phyloP scores from a whole-genome alignment of 106 monocot species.

The Apostasia ramifera region DNA sequence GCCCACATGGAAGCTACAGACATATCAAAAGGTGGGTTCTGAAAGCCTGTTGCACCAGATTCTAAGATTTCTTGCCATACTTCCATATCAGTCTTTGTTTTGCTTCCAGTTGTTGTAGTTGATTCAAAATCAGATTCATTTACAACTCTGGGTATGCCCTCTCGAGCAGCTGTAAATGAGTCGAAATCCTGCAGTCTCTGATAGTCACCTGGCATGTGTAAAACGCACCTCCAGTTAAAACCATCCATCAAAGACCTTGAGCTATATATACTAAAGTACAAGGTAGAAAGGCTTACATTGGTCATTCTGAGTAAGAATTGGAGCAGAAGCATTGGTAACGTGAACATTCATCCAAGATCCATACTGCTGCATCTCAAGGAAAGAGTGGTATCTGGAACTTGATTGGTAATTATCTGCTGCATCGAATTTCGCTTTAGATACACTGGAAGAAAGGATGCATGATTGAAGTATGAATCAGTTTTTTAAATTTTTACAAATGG shows the following conservation, averaged over 20 bases:
- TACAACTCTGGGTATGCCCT: neutral
- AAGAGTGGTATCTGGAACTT: slow-evolving; percentile 95
- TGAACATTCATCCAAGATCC: slow-evolving; percentile 39
- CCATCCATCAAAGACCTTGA: neutral
- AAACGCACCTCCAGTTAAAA: neutral
- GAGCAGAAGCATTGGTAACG: slow-evolving; percentile 11
- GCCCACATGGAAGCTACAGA: slow-evolving; percentile 2
- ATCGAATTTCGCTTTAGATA: slow-evolving; percentile 99
- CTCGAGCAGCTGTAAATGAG: slow-evolving; percentile 4
- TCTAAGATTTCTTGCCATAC: neutral
- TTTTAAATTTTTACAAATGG: slow-evolving; percentile 23
- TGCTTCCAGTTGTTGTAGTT: neutral
- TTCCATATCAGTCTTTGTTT: neutral
- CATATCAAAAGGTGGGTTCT: neutral
- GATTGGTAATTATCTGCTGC: slow-evolving; percentile 95
- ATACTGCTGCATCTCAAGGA: slow-evolving; percentile 75
- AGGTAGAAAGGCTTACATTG: slow-evolving; percentile 21
- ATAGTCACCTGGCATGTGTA: neutral
- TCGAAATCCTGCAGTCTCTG: neutral
- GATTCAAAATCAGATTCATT: neutral
- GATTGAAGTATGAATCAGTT: slow-evolving; percentile 84
- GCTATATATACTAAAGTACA: neutral
- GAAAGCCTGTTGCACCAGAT: neutral
- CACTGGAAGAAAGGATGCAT: slow-evolving; percentile 92
- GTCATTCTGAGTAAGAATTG: slow-evolving; percentile 14